Evolutionary conservation across 805 yeast genomes (phyloP), one percentile per base, ranked within the genome.

Genomic region (Teunomyces atbi): DNA sequence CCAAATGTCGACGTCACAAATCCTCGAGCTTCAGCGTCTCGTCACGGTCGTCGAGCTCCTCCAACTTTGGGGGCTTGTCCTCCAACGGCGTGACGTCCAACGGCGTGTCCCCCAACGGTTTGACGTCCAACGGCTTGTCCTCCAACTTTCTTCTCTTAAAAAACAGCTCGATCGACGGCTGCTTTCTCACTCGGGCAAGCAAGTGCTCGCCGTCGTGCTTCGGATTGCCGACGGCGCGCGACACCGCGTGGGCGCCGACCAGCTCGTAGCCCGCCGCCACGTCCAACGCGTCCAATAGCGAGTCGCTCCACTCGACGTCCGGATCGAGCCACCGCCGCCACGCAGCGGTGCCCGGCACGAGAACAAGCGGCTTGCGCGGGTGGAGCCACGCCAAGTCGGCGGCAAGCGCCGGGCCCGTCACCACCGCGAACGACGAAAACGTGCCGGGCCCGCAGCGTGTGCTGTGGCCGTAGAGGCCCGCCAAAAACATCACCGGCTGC

Each of bases 301-400:
- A 61, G 2, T 64, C 64, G 46, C 62, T 55, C 77, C 82, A 76
- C 12, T 61, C 60, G 0, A 51, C 46, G 0, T 52, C 47, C 0
- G 80, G 74, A 44, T 78, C 69, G 29, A 89, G 62, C 96, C 96
- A 91, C 3, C 59, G 55, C 4, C 74, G 60, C 78, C 91, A 82
- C 34, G 74, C 78, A n/a, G 68, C 53, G 0, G 82, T 64, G 0
- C 78, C 82, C 0, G 89, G 87, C 23, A 69, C 74, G 5, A 89
- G 46, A 11, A 89, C 74, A 1, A 86, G 70, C 0, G 97, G 97
- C 81, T 89, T 88, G 20, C 97, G 71, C 1, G 68, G 64, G 60
- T 91, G 97, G 2, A 91, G 62, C 86, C 89, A 84, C 36, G 69
- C 63, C 51, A 90, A 51, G 39, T 77, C 76, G 1, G 51, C 54